Base-by-base conservation (phyloP, 768 basidiomycete genomes). In the Leccinum variicolor region DNA sequence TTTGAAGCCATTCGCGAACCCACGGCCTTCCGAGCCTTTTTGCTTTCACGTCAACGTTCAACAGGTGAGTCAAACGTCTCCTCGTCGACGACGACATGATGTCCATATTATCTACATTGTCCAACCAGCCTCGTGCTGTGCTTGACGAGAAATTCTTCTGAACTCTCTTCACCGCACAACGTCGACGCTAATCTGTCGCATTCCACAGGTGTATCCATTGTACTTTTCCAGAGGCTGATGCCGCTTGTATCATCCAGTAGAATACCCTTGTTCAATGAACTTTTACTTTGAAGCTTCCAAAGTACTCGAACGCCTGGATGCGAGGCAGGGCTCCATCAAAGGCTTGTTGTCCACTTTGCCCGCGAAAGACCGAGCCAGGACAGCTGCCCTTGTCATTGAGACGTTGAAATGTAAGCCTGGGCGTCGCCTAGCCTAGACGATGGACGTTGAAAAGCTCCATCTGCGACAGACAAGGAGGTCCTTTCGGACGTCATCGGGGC, bases 281-380 rank as follows among this genome's bases (percentile, higher is more conserved):
- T 94, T 96, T 77, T 97, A 97, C 77, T 93, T 93, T 77, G 87
- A 92, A 71, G 92, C 93, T 62, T 88, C 88, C 63, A 81, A 85
- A 66, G 80, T 86, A 5, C 77, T 98, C 65, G 93, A 96, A 69
- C 87, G 86, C 64, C 81, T 98, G 58, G 90, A 95, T 69, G 82
- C 84, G 46, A 94, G 89, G 71, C 81, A 93, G 72, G 94, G 94
- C n/a, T 95, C 92, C 14, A 89, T 98, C 68, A 94, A 96, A 69
- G 83, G 94, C 54, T 73, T 93, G 33, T 76, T 96, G 43, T 84
- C 84, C 19, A 82, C 84, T 54, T 76, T 94, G 28, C 84, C 89
- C 26, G 84, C 87, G 69, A 86, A 87, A 73, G 80, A 82, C 63
- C 81, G 88, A 66, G 90, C 90, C 67, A 80, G 92, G 53, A 87